Base-by-base conservation (phyloP, 352 stramenopile genomes). In the Plasmopara muralis region DNA sequence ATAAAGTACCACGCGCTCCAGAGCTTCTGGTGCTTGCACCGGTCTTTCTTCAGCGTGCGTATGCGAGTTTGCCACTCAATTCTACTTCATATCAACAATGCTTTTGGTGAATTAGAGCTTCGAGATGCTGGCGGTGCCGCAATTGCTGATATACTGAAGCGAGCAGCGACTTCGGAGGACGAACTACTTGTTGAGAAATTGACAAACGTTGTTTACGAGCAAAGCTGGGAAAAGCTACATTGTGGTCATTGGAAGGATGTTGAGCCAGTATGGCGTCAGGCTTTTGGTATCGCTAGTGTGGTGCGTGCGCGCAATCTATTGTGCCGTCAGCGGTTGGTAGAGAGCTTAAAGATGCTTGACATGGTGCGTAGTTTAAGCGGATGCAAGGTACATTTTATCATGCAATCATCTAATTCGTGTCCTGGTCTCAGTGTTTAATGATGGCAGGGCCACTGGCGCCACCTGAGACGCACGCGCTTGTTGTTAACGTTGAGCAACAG, bases 201-300 rank as follows among this genome's bases (percentile, higher is more conserved):
- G 10, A 60, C 63, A 3, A 48, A 43, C 0, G 66, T 70, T 6
- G 75, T 68, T 5, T 85, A 87, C 60, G 70, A 78, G 25, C 74
- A 74, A 29, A 71, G 70, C 48, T 93, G 79, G 79, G 79, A 93
- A 54, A 67, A 70, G 9, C 55, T 93, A 42, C 82, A 93, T 61
- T 83, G 73, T 40, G 82, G 76, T 4, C 74, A 58, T 52, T 93
- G 82, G 82, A 87, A 88, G 47, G 62, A 58, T 35, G 59, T 93
- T 8, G 47, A 58, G 8, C 38, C 55, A 6, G 66, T 75, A 42
- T 93, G 77, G 79, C 72, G 77, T 5, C 53, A 83, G 42, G 65
- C 74, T 25, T 93, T 89, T 52, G 82, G 69, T 1, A 41, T 61
- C 30, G 77, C 82, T 7, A 67, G 66, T 20, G 49, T 88, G 16